Conservation (phyloP, 192 early-diverging fungal species). For the Backusella tarrabulga region DNA sequence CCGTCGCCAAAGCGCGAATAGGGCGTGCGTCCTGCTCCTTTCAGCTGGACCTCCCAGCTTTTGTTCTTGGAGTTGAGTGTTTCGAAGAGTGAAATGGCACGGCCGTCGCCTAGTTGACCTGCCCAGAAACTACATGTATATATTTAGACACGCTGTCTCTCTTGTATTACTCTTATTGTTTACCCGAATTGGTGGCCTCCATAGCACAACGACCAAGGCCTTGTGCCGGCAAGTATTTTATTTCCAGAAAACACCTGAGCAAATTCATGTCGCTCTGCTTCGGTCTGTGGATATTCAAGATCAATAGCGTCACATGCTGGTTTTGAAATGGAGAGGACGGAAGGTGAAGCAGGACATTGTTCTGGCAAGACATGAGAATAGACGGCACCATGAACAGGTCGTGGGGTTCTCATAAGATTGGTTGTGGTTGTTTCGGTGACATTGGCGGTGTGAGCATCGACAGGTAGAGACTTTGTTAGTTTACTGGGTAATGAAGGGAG, state of each 20-base stretch:
- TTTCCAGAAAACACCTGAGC: constrained; percentile 43
- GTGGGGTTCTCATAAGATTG: constrained; percentile 1
- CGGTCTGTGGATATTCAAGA: constrained; percentile 30
- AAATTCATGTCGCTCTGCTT: constrained; percentile 16
- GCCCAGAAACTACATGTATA: constrained; percentile 46
- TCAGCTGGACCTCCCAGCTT: constrained; percentile 80
- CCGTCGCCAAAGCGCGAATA: constrained; percentile 89
- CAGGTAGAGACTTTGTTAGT: constrained; percentile 9
- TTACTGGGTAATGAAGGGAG: constrained; percentile 6
- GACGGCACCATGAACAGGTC: constrained; percentile 41
- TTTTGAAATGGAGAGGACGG: constrained; percentile 32
- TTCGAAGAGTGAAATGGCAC: constrained; percentile 76
- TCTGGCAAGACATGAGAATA: constrained; percentile 47
- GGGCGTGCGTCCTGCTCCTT: constrained; percentile 84
- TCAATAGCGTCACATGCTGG: constrained; percentile 28
- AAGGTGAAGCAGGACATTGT: constrained; percentile 24
- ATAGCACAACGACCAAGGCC: constrained; percentile 69
- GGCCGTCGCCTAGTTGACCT: constrained; percentile 83
- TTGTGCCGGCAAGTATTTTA: constrained; percentile 40
- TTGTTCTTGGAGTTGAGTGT: constrained; percentile 34
- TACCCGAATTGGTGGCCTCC: constrained; percentile 73
- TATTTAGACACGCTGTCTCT: not conserved
- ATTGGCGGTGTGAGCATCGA: constrained; percentile 9
- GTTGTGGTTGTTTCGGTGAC: not conserved
- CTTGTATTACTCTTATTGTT: not conserved